A percentile compares a stretch with the other conserved stretches of the same genome.
Conservation (phyloP, 1,284 basidiomycete genomes). For the Malassezia sympodialis region DNA sequence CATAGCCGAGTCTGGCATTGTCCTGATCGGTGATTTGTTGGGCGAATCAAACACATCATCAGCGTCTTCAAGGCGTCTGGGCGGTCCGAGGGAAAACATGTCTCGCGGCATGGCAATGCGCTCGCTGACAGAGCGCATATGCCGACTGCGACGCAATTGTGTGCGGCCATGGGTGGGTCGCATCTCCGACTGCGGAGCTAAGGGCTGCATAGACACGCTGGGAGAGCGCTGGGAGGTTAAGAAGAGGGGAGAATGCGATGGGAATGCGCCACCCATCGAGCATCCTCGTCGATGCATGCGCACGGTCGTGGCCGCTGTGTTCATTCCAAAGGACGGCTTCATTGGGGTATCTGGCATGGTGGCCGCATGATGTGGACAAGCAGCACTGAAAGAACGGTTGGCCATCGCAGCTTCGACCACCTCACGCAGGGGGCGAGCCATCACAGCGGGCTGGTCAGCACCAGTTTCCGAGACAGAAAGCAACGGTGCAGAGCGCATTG, state of each 20-base stretch:
- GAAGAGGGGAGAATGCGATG: conserved; percentile 9
- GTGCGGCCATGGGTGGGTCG: not conserved
- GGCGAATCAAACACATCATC: conserved; percentile 16
- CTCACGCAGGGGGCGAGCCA: conserved; percentile 35
- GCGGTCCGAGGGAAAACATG: not conserved
- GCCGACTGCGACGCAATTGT: not conserved
- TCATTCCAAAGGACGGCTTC: conserved; percentile 23
- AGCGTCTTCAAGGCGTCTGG: not conserved
- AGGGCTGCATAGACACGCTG: not conserved
- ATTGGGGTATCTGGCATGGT: conserved; percentile 50
- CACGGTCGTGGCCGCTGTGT: not conserved
- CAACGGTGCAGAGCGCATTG: not conserved
- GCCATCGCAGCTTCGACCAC: conserved; percentile 41
- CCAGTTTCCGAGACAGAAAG: not conserved
- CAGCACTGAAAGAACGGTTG: conserved; percentile 20
- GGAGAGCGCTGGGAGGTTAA: not conserved
- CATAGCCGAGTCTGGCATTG: not conserved
- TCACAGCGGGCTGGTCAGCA: not conserved
- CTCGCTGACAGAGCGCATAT: conserved; percentile 14
- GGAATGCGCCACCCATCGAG: conserved; percentile 15
- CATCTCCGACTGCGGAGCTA: not conserved
- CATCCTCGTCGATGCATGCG: conserved; percentile 15
- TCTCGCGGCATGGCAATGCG: not conserved
- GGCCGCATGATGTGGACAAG: conserved; percentile 13
- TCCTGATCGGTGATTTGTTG: conserved; percentile 8